A percentile compares a stretch with the other conserved stretches of the same genome.
These are phyloP conservation scores for Protomyces lactucae-debilis DNA, from an alignment of 1,139 yeast species.

Conservation along the genomic window DNA sequence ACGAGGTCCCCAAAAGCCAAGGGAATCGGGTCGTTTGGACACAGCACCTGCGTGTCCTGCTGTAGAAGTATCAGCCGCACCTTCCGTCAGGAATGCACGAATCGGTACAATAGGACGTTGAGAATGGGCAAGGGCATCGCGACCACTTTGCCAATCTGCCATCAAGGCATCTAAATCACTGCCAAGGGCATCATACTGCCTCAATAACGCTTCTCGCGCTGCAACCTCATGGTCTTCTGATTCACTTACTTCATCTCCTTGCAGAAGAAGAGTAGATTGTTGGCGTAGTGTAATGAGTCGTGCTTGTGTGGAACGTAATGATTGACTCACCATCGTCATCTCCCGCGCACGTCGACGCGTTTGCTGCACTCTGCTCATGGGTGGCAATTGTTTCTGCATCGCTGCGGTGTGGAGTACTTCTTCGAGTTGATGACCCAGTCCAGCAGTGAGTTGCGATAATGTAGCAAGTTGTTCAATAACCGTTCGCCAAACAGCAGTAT, in stretches of 20 bases:
- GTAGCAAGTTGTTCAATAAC: constrained; percentile 37
- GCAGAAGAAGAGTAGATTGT: constrained; percentile 32
- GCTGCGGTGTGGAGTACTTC: constrained; percentile 33
- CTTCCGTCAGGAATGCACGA: not conserved
- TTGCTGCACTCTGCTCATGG: not conserved
- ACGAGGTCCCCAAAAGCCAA: constrained; percentile 23
- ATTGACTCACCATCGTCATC: constrained; percentile 33
- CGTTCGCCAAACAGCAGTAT: constrained; percentile 38
- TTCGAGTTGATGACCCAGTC: constrained; percentile 36
- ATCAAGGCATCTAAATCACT: constrained; percentile 37
- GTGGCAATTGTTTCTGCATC: not conserved
- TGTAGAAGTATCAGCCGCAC: not conserved
- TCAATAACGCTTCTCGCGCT: constrained; percentile 26
- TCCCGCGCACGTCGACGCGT: not conserved
- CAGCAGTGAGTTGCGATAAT: constrained; percentile 35
- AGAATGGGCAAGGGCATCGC: constrained; percentile 9
- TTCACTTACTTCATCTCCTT: constrained; percentile 30
- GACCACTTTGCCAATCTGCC: constrained; percentile 38
- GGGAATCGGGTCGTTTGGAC: constrained; percentile 6
- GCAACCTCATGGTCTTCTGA: not conserved
- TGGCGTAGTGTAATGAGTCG: constrained; percentile 39
- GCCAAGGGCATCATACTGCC: constrained; percentile 38
- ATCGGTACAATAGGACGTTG: not conserved
- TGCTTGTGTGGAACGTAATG: constrained; percentile 40
- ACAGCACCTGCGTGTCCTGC: not conserved